A percentile compares a stretch with the other conserved stretches of the same genome.
phyloP scores from a whole-genome alignment of 257 asterid genomes.

The Solanum boliviense region DNA sequence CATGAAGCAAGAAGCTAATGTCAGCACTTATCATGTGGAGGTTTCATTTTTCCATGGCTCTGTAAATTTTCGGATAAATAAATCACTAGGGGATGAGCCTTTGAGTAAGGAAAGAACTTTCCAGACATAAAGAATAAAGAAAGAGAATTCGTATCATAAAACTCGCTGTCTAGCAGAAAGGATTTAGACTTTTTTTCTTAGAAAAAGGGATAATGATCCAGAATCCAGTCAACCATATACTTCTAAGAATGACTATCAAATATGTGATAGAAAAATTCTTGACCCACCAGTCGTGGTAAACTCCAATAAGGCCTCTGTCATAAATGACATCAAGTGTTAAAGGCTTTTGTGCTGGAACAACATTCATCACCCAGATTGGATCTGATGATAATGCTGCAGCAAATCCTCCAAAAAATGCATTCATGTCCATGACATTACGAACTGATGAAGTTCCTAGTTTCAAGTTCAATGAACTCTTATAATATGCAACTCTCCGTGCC shows the following conservation, averaged over 20 bases:
- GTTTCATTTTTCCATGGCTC: background rate
- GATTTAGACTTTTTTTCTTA: background rate
- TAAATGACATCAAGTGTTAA: constrained; percentile 76
- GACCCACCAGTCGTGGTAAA: constrained; percentile 90
- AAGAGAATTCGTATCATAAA: background rate
- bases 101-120: background rate
- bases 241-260: background rate
- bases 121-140: background rate
- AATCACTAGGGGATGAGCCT: background rate
- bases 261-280: background rate
- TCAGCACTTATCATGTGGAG: background rate
- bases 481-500: constrained; percentile 65
- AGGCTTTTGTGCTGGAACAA: constrained; percentile 67
- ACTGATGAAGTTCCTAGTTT: constrained; percentile 73
- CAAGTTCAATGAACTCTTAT: constrained; percentile 60
- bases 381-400: constrained; percentile 68
- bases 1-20: background rate
- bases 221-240: background rate
- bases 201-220: background rate
- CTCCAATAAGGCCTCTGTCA: constrained; percentile 90
- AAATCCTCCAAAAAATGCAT: constrained; percentile 93
- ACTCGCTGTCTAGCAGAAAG: background rate
- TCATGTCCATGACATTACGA: constrained; percentile 97
- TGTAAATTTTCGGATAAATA: background rate
- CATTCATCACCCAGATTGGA: constrained; percentile 99